Evolutionary conservation across 2,329 filamentous ascomycete genomes (phyloP).

Genomic region (Fusarium chlamydosporum): DNA sequence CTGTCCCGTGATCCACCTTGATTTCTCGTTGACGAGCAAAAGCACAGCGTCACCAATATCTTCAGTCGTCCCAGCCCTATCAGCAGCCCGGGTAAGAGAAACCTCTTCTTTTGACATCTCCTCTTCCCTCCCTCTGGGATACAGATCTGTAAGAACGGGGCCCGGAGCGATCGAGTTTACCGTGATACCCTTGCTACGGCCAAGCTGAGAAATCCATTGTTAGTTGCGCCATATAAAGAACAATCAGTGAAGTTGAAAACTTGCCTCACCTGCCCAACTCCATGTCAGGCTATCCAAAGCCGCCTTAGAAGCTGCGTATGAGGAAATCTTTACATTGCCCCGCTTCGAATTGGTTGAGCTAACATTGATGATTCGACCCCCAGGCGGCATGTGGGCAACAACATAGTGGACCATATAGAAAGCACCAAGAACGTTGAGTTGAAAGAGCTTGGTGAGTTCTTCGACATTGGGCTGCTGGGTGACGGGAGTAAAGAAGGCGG

Average conservation of each 20-base stretch:
- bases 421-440: slow-evolving; percentile 54
- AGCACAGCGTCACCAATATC: slow-evolving; percentile 59
- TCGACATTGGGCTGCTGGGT: slow-evolving; percentile 45
- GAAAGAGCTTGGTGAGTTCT: slow-evolving; percentile 50
- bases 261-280: slow-evolving; percentile 54
- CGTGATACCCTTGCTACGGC: slow-evolving; percentile 58
- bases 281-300: slow-evolving; percentile 56
- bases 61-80: slow-evolving; percentile 54
- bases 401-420: slow-evolving; percentile 56
- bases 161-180: slow-evolving; percentile 61
- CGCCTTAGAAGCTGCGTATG: slow-evolving; percentile 51
- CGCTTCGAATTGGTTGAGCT: slow-evolving; percentile 40
- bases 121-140: slow-evolving; percentile 30
- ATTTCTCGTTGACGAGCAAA: slow-evolving; percentile 30
- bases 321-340: slow-evolving; percentile 30
- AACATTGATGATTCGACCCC: slow-evolving; percentile 49
- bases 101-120: slow-evolving; percentile 44
- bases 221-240: slow-evolving; percentile 9
- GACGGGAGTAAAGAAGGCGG: slow-evolving; percentile 37
- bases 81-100: slow-evolving; percentile 51
- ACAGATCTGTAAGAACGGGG: slow-evolving; percentile 55
- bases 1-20: slow-evolving; percentile 37
- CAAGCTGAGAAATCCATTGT: slow-evolving; percentile 44
- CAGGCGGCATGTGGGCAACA: slow-evolving; percentile 56
- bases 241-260: rapidly evolving